These are phyloP conservation scores for Stemphylium vesicarium DNA, from an alignment of 2,329 filamentous ascomycete species.

Conservation along the genomic window DNA sequence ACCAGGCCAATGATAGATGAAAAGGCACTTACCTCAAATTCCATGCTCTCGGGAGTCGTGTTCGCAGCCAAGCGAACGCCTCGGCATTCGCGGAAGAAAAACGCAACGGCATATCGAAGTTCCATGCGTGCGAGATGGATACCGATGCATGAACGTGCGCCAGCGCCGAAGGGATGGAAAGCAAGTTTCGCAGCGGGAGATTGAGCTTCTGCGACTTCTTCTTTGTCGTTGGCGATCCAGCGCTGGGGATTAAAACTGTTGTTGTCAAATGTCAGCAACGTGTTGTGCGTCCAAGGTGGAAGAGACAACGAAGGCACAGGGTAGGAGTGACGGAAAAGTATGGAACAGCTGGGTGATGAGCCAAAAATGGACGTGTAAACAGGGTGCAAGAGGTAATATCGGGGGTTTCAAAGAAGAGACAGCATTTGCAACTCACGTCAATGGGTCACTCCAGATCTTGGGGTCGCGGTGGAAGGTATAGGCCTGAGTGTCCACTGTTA, in stretches of 20 bases:
- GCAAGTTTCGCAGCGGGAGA: conserved; percentile 54
- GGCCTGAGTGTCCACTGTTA: conserved; percentile 49
- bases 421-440: conserved; percentile 31
- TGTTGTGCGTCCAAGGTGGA: not conserved
- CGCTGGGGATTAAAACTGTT: conserved; percentile 44
- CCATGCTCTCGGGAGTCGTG: conserved; percentile 51
- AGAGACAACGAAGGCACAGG: too few relatives aligned
- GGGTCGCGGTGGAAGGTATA: conserved; percentile 50
- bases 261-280: not conserved
- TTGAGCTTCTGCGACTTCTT: conserved; percentile 30
- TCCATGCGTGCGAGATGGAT: conserved; percentile 70
- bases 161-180: conserved; percentile 73
- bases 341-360: too few relatives aligned
- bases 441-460: conserved; percentile 33
- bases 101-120: conserved; percentile 58
- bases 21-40: conserved; percentile 36
- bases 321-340: too few relatives aligned
- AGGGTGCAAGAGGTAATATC: too few relatives aligned
- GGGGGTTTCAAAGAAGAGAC: too few relatives aligned
- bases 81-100: conserved; percentile 59
- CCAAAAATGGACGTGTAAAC: too few relatives aligned
- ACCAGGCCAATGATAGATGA: too few relatives aligned
- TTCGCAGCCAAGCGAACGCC: conserved; percentile 33
- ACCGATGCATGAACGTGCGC: conserved; percentile 72
- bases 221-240: conserved; percentile 36